These are phyloP conservation scores for Alternaria sp. DNA, from an alignment of 2,329 filamentous ascomycete species.

Conservation along the genomic window DNA sequence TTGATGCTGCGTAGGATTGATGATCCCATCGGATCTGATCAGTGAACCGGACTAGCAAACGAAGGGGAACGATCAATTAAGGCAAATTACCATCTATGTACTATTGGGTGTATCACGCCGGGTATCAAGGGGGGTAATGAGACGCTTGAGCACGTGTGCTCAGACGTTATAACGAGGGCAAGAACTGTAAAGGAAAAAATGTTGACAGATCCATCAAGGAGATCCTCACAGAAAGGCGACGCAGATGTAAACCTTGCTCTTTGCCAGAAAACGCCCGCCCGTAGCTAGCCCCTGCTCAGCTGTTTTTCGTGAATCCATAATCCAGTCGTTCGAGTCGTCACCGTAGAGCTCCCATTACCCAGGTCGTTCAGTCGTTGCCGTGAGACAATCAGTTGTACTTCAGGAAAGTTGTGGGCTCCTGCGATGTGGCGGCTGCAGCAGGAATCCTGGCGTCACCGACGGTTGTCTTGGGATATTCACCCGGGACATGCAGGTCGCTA, in stretches of 20 bases:
- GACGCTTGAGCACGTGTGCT: background rate
- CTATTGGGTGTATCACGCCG: background rate
- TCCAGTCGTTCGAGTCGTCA: background rate
- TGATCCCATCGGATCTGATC: no score
- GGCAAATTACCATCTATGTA: constrained; percentile 3
- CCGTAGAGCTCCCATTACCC: background rate
- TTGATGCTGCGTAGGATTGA: constrained; percentile 16
- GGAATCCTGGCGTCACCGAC: constrained; percentile 1
- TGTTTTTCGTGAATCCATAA: background rate
- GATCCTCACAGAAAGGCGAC: background rate
- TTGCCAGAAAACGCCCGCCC: background rate
- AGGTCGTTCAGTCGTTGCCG: background rate
- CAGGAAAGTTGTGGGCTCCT: background rate
- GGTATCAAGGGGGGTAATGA: constrained; percentile 7
- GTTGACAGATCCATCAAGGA: background rate
- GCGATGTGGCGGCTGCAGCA: background rate
- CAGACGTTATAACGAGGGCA: background rate
- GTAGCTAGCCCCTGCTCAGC: background rate
- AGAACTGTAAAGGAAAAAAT: background rate
- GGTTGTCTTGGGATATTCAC: constrained; percentile 62
- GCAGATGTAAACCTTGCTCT: background rate
- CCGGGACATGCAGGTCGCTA: constrained; percentile 72
- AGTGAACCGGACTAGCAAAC: background rate
- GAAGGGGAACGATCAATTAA: background rate
- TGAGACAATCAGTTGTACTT: background rate